Base-by-base conservation (phyloP, 2,329 filamentous ascomycete species). In the Lithohypha guttulata region DNA sequence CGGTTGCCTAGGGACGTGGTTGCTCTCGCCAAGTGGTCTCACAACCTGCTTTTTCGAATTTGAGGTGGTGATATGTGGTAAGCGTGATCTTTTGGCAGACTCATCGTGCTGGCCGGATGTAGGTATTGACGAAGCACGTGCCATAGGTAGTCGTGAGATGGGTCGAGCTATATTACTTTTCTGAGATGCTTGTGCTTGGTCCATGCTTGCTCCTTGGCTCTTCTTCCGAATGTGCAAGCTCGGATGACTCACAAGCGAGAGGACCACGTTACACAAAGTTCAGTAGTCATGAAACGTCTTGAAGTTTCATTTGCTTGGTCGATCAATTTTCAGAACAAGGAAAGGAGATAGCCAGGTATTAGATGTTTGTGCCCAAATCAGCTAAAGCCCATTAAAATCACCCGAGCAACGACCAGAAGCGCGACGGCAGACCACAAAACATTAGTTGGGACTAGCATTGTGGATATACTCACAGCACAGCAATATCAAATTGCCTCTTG, bases 81-180 rank as follows among this genome's bases (percentile, higher is more conserved):
- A 14, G 15, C 10, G n/a, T 15, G 41, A 40, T 1, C 27, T 9
- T 23, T 39, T 43, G 10, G 21, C 10, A 5, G 42, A 26, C n/a
- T 48, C 49, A 37, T 49, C 44, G 26, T 47, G 39, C 25, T 49
- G 46, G 8, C 38, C 42, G 19, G 14, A 11, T 4, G 27, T 25
- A 32, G 41, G 20, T 11, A 38, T 13, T 11, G 35, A 20, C 13
- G 45, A 41, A 6, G 45, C 41, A 48, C 47, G 45, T 45, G 45
- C 42, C 42, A 45, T 43, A 34, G 49, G 49, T 9, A 51, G 47
- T 32, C 46, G 41, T 15, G 49, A 51, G 33, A 51, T 37, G 5
- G 43, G 49, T 39, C 47, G 42, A 42, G 33, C 33, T 35, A 35
- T 35, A 22, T 35, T 35, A 22, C 33, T 35, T 14, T 44, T 33